These are phyloP conservation scores for Malus orientalis DNA, from an alignment of 306 rosid genomes.

Conservation along the genomic window DNA sequence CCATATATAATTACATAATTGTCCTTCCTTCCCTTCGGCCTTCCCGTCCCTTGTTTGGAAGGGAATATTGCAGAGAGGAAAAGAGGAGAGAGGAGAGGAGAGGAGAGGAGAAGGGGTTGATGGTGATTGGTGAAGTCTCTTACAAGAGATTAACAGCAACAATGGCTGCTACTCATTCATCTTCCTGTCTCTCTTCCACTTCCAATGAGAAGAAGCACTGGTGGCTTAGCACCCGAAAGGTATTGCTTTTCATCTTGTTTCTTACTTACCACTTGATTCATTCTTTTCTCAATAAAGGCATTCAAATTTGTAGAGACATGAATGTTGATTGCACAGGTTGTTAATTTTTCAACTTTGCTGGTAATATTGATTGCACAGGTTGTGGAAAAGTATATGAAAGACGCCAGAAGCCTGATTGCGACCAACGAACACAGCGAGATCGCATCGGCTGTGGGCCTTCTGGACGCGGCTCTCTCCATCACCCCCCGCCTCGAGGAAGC, in stretches of 20 bases:
- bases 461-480: conserved; percentile 76
- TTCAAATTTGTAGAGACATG: no score
- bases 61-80: not conserved
- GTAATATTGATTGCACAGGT: conserved; percentile 27
- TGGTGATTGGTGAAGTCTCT: conserved; percentile 18
- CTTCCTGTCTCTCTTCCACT: conserved; percentile 33
- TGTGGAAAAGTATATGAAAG: conserved; percentile 70
- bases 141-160: conserved; percentile 1
- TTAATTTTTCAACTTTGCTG: not conserved
- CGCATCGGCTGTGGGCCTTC: conserved; percentile 52
- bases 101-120: not conserved
- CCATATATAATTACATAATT: not conserved
- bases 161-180: conserved; percentile 51
- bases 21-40: not conserved
- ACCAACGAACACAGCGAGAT: conserved; percentile 64
- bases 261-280: not conserved
- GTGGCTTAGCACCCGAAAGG: conserved; percentile 93
- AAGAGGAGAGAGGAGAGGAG: not conserved
- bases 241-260: conserved; percentile 5
- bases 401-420: conserved; percentile 63
- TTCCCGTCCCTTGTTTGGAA: not conserved
- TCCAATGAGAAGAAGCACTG: conserved; percentile 74
- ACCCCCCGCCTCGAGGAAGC: conserved; percentile 73
- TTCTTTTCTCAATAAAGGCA: not conserved
- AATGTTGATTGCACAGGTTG: no score